These are phyloP conservation scores for Mycocentrospora acerina DNA, from an alignment of 2,329 filamentous ascomycete genomes.

Conservation along the genomic window DNA sequence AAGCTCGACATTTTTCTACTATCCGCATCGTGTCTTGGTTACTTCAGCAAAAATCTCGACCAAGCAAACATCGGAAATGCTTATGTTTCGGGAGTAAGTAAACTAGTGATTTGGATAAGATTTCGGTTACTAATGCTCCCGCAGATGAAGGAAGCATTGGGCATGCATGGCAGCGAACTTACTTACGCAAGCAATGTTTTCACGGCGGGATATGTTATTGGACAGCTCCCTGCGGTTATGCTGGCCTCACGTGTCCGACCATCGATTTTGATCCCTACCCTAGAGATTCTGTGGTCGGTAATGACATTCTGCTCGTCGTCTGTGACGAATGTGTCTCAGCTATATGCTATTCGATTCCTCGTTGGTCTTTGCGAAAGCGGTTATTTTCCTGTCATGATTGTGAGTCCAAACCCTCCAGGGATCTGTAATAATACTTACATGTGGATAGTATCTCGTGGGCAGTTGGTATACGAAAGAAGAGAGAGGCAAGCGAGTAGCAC, in stretches of 20 bases:
- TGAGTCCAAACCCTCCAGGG: constrained; percentile 1
- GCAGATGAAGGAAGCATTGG: constrained; percentile 33
- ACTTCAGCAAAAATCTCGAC: constrained; percentile 31
- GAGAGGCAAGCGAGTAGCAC: constrained; percentile 31
- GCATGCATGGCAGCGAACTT: constrained; percentile 33
- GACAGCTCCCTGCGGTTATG: constrained; percentile 32
- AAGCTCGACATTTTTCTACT: constrained; percentile 33
- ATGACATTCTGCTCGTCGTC: constrained; percentile 23
- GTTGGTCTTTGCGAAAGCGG: constrained; percentile 29
- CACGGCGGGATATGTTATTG: constrained; percentile 32
- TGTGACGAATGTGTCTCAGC: constrained; percentile 24
- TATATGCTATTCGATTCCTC: constrained; percentile 40
- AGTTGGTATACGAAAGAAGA: constrained; percentile 48
- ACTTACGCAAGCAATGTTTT: constrained; percentile 33
- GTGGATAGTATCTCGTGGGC: constrained; percentile 33
- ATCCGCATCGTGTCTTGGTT: constrained; percentile 25
- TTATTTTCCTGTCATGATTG: constrained; percentile 33
- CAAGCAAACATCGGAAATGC: constrained; percentile 33
- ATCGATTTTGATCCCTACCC: constrained; percentile 32
- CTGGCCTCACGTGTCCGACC: constrained; percentile 25
- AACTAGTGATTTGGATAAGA: too few relatives aligned
- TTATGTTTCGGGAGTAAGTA: constrained; percentile 31
- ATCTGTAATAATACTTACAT: background rate
- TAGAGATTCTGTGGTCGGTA: constrained; percentile 33
- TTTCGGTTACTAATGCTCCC: background rate